Conservation (phyloP, 192 early-diverging fungal species). For the Diversispora epigaea region DNA sequence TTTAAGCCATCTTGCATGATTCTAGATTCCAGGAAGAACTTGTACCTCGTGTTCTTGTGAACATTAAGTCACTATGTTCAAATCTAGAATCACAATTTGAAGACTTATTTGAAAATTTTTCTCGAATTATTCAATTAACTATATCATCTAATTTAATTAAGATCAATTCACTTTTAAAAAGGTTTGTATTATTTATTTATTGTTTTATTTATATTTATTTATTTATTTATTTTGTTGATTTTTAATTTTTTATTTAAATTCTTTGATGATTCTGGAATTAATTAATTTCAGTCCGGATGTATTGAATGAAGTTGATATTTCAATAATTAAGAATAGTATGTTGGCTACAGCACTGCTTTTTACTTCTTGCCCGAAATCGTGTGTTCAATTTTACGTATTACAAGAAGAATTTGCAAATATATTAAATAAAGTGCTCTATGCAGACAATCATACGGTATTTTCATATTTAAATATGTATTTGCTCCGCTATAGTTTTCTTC, state of each 20-base stretch:
- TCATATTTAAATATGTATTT: background rate
- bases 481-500: background rate
- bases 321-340: conserved; percentile 22
- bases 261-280: background rate
- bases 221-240: background rate
- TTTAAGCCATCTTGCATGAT: conserved; percentile 44
- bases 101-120: conserved; percentile 31
- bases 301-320: conserved; percentile 11
- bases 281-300: background rate
- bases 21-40: conserved; percentile 44
- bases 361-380: conserved; percentile 2
- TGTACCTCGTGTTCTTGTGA: conserved; percentile 47
- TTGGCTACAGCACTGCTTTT: conserved; percentile 9
- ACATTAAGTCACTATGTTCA: conserved; percentile 48
- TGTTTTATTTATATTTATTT: conserved; percentile 20
- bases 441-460: background rate
- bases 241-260: background rate
- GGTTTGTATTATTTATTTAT: background rate
- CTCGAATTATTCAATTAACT: conserved; percentile 29
- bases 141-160: conserved; percentile 12
- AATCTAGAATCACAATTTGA: conserved; percentile 23
- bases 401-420: conserved; percentile 10
- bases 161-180: conserved; percentile 35
- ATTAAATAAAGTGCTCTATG: conserved; percentile 15
- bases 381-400: background rate